Evolutionary conservation across 192 early-diverging fungal species (phyloP).

Genomic region (Coemansia sp.): DNA sequence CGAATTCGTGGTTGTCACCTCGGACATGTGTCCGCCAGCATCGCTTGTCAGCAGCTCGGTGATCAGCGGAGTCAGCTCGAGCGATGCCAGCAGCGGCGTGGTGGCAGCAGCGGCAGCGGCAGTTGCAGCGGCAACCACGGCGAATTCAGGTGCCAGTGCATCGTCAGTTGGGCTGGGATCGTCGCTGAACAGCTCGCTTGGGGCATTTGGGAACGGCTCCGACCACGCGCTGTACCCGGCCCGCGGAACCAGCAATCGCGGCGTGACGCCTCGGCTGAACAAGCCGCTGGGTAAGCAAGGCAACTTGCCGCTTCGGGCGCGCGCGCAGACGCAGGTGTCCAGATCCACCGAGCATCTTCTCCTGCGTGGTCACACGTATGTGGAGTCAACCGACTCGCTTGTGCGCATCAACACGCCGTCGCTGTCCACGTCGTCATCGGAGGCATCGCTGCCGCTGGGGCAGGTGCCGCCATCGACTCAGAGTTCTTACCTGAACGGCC

Average conservation of each 20-base stretch:
- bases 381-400: conserved; percentile 50
- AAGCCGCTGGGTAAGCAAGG: conserved; percentile 8
- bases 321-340: conserved; percentile 44
- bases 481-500: not conserved
- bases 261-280: conserved; percentile 13
- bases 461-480: conserved; percentile 5
- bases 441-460: conserved; percentile 44
- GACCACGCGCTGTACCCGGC: conserved; percentile 3
- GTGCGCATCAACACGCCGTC: conserved; percentile 46
- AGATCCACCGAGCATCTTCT: conserved; percentile 33
- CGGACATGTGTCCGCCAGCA: conserved; percentile 53
- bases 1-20: conserved; percentile 52
- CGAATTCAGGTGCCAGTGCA: not conserved
- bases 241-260: conserved; percentile 5
- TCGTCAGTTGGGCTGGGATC: not conserved
- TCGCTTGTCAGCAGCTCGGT: conserved; percentile 51
- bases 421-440: conserved; percentile 50
- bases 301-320: conserved; percentile 20
- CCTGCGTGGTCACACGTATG: conserved; percentile 20
- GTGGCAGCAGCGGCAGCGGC: conserved; percentile 21
- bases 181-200: not conserved
- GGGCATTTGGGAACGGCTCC: conserved; percentile 6
- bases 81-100: conserved; percentile 21
- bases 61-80: conserved; percentile 45
- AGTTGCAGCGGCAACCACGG: not conserved